A percentile compares a stretch with the other conserved stretches of the same genome.
These are phyloP conservation scores for Bruguiera sexangula DNA, from an alignment of 345 rosid species.

Conservation along the genomic window DNA sequence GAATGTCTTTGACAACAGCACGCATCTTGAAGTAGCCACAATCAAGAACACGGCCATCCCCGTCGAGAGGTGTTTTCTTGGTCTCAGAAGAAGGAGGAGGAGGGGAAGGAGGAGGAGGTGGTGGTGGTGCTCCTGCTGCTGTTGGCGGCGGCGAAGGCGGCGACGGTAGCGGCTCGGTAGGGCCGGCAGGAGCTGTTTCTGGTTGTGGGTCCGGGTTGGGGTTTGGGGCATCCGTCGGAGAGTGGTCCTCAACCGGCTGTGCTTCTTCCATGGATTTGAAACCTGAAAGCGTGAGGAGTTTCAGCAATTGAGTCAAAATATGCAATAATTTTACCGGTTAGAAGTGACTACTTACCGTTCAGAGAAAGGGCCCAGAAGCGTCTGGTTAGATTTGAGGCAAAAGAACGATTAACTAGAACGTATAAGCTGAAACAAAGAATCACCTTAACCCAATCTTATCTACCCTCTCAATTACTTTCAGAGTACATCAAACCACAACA, in stretches of 20 bases:
- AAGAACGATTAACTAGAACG: not conserved
- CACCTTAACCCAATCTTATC: too few species aligned
- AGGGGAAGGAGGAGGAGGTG: not conserved
- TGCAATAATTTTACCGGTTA: not conserved
- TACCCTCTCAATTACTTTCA: too few species aligned
- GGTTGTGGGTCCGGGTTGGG: conserved; percentile 16
- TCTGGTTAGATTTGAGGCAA: not conserved
- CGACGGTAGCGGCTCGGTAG: conserved; percentile 13
- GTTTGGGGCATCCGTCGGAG: conserved; percentile 13
- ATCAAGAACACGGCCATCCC: conserved; percentile 34
- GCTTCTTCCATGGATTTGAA: conserved; percentile 37
- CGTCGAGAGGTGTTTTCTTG: conserved; percentile 57
- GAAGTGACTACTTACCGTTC: not conserved
- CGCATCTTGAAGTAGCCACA: conserved; percentile 48
- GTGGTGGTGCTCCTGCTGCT: conserved; percentile 14
- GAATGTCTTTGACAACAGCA: conserved; percentile 31
- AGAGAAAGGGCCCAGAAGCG: not conserved
- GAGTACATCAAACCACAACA: too few species aligned
- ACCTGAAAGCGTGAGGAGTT: too few species aligned
- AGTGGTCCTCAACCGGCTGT: conserved; percentile 17
- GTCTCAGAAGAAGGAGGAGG: conserved; percentile 18
- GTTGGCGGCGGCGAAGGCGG: not conserved
- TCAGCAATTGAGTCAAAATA: not conserved
- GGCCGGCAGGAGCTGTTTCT: conserved; percentile 21
- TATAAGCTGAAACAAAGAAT: too few species aligned